Evolutionary conservation across 83 land plant species (phyloP), one percentile per base, ranked within the genome.

Genomic region (Thuja plicata): DNA sequence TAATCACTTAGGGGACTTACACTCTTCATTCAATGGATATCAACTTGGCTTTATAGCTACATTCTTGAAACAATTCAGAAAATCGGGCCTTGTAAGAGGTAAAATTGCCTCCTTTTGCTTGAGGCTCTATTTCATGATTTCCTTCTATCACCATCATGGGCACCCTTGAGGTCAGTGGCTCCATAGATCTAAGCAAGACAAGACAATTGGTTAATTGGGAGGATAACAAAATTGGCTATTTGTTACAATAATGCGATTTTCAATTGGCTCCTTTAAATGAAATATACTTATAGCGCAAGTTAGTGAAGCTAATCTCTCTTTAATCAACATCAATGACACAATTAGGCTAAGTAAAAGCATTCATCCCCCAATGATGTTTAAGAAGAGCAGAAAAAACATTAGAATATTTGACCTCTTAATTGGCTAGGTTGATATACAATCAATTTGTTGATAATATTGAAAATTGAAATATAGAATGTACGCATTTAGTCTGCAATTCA

Each of bases 121-220:
- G 99, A 46, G 92, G 89, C 90, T 98, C 99, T 66, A 95, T 92
- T 85, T 98, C 99, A 93, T 98, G 99, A 90, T 98, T 98, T 80
- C 99, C 99, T 92, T 96, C 99, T 54, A 97, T 92, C 77, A 98
- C 98, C 99, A 98, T 98, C 87, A 94, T 91, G 19, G 99, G 99
- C 21, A 97, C 89, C 84, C 88, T 94, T 71, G 99, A 96, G 1
- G 93, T 89, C 78, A 98, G 79, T 24, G 93, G 94, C 92, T 98
- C 95, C 95, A 97, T 91, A 91, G 94, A 96, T 89, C 99, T 93
- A 87, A 62, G 70, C 41, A 41, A 87, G 50, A 70, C 46, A 45
- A 48, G 48, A 34, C 35, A 30, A 83, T 46, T 46, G 55, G 55
- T 83, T n/a, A 83, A n/a, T 43, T 43, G 21, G 48, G 13, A 82